Evolutionary conservation across 1,139 yeast species (phyloP).

Genomic region (Blastobotrys aristatus): DNA sequence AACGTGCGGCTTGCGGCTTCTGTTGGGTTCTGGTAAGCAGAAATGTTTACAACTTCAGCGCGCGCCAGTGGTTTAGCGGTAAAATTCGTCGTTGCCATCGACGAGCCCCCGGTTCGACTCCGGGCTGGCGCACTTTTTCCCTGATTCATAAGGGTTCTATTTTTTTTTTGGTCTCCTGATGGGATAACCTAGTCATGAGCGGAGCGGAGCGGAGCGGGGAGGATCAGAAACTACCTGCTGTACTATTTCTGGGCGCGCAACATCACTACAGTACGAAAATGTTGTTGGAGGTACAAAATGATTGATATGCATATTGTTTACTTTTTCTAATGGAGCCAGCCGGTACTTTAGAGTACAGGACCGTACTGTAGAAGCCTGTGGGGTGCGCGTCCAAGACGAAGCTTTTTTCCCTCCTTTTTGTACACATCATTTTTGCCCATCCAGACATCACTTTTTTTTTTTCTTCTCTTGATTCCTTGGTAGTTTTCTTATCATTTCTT

Average conservation of each 20-base stretch:
- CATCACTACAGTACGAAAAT: no score
- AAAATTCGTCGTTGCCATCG: slow-evolving; percentile 21
- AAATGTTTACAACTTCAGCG: background rate
- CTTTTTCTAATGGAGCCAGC: no score
- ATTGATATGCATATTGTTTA: background rate
- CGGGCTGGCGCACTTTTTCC: slow-evolving; percentile 19
- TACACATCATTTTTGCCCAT: background rate
- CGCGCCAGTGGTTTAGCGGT: slow-evolving; percentile 18
- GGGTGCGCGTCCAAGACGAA: no score
- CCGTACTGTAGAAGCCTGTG: no score
- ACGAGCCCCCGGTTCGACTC: slow-evolving; percentile 22
- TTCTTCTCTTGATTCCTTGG: no score
- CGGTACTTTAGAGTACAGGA: no score
- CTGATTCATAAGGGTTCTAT: background rate
- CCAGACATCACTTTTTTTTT: background rate
- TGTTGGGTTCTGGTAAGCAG: background rate
- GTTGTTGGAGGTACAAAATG: background rate
- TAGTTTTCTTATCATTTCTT: no score
- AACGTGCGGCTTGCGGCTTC: no score
- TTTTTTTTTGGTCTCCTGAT: background rate
- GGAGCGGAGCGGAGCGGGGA: background rate
- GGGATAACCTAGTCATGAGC: no score
- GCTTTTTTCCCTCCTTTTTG: no score
- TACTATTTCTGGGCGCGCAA: no score
- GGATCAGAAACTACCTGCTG: background rate